Percentiles rank a stretch among this genome's conserved stretches.
Evolutionary conservation across 176 grass and related monocot species (phyloP).

Genomic region (Lolium perenne): DNA sequence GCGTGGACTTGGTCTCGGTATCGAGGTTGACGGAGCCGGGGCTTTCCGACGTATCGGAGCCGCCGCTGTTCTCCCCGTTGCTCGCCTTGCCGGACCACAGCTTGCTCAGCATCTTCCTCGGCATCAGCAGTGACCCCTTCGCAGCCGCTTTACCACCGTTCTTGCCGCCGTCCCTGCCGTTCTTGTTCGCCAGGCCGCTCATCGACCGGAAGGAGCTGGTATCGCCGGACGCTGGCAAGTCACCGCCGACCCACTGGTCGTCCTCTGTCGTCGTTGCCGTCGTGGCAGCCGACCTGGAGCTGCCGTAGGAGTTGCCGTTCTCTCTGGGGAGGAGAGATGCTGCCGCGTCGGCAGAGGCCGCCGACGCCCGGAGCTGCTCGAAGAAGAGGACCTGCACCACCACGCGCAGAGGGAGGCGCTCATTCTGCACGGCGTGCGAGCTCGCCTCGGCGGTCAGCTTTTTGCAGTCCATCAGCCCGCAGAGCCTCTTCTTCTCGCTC

Average conservation of each 20-base stretch:
- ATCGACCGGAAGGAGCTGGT: slow-evolving; percentile 58
- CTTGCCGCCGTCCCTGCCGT: slow-evolving; percentile 50
- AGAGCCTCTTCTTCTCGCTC: slow-evolving; percentile 90
- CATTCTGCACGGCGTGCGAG: slow-evolving; percentile 93
- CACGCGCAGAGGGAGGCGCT: slow-evolving; percentile 84
- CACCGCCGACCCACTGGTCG: slow-evolving; percentile 53
- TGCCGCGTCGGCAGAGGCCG: not conserved
- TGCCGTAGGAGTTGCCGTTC: slow-evolving; percentile 77
- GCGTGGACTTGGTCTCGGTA: slow-evolving; percentile 73
- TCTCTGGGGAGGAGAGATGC: slow-evolving; percentile 52
- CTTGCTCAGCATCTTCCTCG: slow-evolving; percentile 85
- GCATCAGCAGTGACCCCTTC: slow-evolving; percentile 58
- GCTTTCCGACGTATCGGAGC: slow-evolving; percentile 90
- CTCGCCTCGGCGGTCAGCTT: slow-evolving; percentile 77
- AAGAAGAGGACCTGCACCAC: slow-evolving; percentile 98
- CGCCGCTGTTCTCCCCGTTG: slow-evolving; percentile 66
- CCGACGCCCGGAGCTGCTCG: slow-evolving; percentile 63
- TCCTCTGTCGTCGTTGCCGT: slow-evolving; percentile 65
- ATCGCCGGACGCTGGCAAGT: slow-evolving; percentile 48
- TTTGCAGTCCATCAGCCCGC: slow-evolving; percentile 88
- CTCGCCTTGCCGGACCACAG: slow-evolving; percentile 81
- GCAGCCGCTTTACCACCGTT: slow-evolving; percentile 35
- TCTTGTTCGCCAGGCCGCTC: slow-evolving; percentile 50
- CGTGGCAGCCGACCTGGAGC: slow-evolving; percentile 77
- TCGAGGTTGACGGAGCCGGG: slow-evolving; percentile 77